Evolutionary conservation across 257 asterid species (phyloP).

Genomic region (Echium plantagineum): DNA sequence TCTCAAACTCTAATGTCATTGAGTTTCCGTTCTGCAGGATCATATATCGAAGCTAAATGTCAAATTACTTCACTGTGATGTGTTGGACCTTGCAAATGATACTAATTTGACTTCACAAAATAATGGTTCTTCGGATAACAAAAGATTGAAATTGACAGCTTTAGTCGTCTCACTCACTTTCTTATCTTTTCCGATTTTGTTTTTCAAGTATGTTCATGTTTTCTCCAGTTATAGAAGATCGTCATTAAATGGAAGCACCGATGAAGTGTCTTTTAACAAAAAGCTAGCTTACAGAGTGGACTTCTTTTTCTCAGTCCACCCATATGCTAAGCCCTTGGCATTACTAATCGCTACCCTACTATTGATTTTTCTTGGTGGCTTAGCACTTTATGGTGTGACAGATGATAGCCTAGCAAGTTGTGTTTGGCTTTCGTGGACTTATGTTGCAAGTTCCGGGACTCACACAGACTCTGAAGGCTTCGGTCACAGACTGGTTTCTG

Average conservation of each 20-base stretch:
- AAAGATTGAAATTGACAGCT: constrained; percentile 42
- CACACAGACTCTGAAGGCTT: constrained; percentile 76
- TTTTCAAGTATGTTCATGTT: constrained; percentile 55
- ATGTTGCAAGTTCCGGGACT: constrained; percentile 69
- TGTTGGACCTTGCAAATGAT: constrained; percentile 27
- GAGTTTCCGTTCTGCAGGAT: constrained; percentile 33
- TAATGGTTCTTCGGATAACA: constrained; percentile 20
- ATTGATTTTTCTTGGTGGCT: constrained; percentile 65
- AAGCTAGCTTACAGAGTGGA: constrained; percentile 71
- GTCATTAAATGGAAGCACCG: constrained; percentile 32
- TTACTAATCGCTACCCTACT: constrained; percentile 67
- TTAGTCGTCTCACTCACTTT: constrained; percentile 39
- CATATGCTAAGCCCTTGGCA: constrained; percentile 78
- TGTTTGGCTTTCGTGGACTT: constrained; percentile 87
- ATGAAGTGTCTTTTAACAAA: constrained; percentile 62
- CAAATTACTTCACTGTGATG: constrained; percentile 36
- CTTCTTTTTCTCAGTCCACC: constrained; percentile 58
- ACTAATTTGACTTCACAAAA: constrained; percentile 17
- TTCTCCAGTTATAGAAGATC: constrained; percentile 48
- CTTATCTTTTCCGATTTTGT: constrained; percentile 49
- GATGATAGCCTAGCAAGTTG: constrained; percentile 62
- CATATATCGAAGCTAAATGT: constrained; percentile 43
- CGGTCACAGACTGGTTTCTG: constrained; percentile 66
- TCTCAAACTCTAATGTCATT: constrained; percentile 9
- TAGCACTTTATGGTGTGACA: constrained; percentile 77